Evolutionary conservation across 2,329 filamentous ascomycete genomes (phyloP).

Genomic region (Cytospora mali): DNA sequence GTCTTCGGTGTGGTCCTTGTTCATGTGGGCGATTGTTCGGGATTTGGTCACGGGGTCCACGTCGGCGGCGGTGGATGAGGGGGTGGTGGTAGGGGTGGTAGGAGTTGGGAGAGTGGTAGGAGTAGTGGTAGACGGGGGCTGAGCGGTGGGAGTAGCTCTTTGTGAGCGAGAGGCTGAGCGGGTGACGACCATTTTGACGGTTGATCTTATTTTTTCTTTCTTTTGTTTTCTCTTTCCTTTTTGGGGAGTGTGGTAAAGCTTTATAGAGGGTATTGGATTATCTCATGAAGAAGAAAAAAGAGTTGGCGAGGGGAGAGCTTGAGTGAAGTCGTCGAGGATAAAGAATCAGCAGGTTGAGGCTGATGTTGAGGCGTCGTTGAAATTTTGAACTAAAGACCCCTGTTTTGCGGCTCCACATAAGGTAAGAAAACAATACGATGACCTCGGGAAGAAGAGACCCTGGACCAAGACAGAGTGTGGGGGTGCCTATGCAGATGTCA

Average conservation of each 20-base stretch:
- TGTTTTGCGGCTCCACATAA: not conserved
- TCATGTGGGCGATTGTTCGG: slow-evolving; percentile 77
- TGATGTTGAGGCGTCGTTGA: not conserved
- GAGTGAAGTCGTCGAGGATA: not conserved
- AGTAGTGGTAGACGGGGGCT: not conserved
- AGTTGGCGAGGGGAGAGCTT: too few species aligned
- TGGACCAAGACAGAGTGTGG: not conserved
- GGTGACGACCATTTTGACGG: slow-evolving; percentile 22
- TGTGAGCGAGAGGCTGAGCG: slow-evolving; percentile 25
- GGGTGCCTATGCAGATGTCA: not conserved
- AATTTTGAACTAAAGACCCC: not conserved
- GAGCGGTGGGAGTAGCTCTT: slow-evolving; percentile 4
- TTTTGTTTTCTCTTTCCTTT: too few species aligned
- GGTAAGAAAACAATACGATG: not conserved
- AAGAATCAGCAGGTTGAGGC: not conserved
- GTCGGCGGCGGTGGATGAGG: slow-evolving; percentile 5
- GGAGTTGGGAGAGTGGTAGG: not conserved
- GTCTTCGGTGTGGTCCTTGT: slow-evolving; percentile 75
- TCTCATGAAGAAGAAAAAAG: too few species aligned
- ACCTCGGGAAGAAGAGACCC: not conserved
- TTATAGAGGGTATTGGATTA: too few species aligned
- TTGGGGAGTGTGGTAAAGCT: too few species aligned
- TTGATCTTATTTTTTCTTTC: not conserved
- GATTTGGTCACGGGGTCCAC: slow-evolving; percentile 33
- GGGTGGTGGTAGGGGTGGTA: not conserved